These are phyloP conservation scores for Datisca glomerata DNA, from an alignment of 306 rosid genomes.

Conservation along the genomic window DNA sequence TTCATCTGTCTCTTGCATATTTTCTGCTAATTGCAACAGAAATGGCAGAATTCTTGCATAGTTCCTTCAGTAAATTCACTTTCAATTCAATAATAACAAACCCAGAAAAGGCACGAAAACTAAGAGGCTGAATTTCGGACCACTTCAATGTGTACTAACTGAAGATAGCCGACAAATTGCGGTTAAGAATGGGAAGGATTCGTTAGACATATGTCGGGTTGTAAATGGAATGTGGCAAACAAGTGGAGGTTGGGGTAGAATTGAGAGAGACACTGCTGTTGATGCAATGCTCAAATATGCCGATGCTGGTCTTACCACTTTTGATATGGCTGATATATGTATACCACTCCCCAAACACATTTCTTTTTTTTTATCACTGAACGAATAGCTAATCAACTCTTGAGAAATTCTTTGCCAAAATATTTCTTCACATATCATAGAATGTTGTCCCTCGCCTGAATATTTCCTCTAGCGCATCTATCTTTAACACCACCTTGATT, in stretches of 20 bases:
- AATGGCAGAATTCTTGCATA: conserved; percentile 41
- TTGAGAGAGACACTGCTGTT: conserved; percentile 51
- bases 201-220: conserved; percentile 54
- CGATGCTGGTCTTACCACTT: conserved; percentile 59
- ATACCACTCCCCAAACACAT: conserved; percentile 4
- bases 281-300: conserved; percentile 72
- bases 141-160: conserved; percentile 30
- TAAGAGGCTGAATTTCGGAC: conserved; percentile 14
- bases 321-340: conserved; percentile 90
- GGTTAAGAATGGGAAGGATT: conserved; percentile 51
- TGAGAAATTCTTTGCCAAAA: too few relatives aligned
- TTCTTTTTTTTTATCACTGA: too few relatives aligned
- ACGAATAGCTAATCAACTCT: too few relatives aligned
- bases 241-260: conserved; percentile 77
- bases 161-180: conserved; percentile 22
- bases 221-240: conserved; percentile 93
- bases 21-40: conserved; percentile 7
- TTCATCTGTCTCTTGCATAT: neutral
- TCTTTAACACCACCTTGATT: too few relatives aligned
- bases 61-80: conserved; percentile 23
- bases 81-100: conserved; percentile 11
- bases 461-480: too few relatives aligned
- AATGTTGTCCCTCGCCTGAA: too few relatives aligned
- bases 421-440: too few relatives aligned
- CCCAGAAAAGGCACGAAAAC: conserved; percentile 14